phyloP scores from a whole-genome alignment of 331 rosid genomes.

The Arachis monticola region DNA sequence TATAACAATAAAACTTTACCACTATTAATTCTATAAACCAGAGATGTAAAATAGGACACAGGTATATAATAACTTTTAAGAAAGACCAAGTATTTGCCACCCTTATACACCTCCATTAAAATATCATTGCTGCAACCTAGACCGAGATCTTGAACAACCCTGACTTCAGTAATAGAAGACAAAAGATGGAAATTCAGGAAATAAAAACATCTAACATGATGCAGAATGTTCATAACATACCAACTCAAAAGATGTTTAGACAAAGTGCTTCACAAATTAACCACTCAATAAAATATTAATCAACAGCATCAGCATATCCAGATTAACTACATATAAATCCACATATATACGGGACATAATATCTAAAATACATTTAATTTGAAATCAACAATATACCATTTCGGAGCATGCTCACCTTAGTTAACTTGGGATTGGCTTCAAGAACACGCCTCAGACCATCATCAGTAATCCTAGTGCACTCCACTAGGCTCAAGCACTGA shows the following conservation, averaged over 20 bases:
- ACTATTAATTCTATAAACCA: not conserved
- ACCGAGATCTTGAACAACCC: constrained; percentile 4
- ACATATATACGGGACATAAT: constrained; percentile 15
- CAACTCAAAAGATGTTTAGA: constrained; percentile 17
- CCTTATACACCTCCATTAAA: not conserved
- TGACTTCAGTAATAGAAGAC: not conserved
- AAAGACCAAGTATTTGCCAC: constrained; percentile 14
- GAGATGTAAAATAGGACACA: not conserved
- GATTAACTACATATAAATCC: not conserved
- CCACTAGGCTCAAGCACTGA: constrained; percentile 78
- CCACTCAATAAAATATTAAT: constrained; percentile 17
- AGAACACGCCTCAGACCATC: constrained; percentile 81
- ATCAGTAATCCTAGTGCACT: constrained; percentile 85
- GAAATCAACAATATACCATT: constrained; percentile 7
- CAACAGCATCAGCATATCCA: constrained; percentile 10
- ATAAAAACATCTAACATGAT: not conserved
- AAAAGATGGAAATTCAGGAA: not conserved
- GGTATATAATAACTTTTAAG: not conserved
- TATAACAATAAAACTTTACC: constrained; percentile 3
- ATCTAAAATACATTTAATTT: constrained; percentile 3
- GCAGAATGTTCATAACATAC: not conserved
- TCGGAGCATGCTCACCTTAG: constrained; percentile 59
- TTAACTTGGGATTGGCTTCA: constrained; percentile 71
- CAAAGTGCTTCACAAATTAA: constrained; percentile 1
- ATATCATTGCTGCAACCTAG: constrained; percentile 2